Evolutionary conservation across 1,139 yeast species (phyloP).

Genomic region (Pichia sp.): DNA sequence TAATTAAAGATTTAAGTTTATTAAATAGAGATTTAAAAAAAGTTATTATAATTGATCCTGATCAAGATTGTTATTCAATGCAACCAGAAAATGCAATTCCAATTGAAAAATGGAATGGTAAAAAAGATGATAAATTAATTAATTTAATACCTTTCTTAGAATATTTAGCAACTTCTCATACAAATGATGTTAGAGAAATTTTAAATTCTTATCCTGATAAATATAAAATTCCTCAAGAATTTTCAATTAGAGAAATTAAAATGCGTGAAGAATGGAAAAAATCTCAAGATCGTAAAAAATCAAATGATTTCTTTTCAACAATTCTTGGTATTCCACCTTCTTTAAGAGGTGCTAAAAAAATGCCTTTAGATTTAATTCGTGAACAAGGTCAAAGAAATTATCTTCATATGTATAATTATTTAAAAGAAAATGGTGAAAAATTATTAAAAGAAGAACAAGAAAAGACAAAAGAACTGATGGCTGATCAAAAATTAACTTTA

Average conservation of each 20-base stretch:
- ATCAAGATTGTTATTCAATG: constrained; percentile 62
- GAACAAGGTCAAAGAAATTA: constrained; percentile 92
- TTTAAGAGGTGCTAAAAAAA: constrained; percentile 52
- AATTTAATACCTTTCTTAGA: constrained; percentile 87
- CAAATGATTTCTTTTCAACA: constrained; percentile 28
- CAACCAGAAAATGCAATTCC: constrained; percentile 94
- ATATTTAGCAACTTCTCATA: constrained; percentile 87
- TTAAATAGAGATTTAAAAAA: constrained; percentile 87
- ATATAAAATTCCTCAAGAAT: constrained; percentile 71
- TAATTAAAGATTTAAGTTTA: constrained; percentile 78
- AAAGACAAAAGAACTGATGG: constrained; percentile 73
- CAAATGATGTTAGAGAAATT: constrained; percentile 86
- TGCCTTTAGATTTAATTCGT: constrained; percentile 87
- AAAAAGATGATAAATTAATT: constrained; percentile 70
- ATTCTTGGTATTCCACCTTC: constrained; percentile 57
- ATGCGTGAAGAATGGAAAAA: constrained; percentile 66
- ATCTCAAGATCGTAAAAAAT: constrained; percentile 40
- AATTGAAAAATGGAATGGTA: constrained; percentile 81
- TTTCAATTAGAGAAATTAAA: constrained; percentile 64
- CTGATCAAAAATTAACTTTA: constrained; percentile 70
- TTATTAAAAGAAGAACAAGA: constrained; percentile 75
- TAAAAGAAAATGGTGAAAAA: constrained; percentile 86
- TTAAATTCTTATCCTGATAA: constrained; percentile 62
- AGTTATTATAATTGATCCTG: constrained; percentile 73
- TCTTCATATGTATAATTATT: constrained; percentile 72